phyloP scores from a whole-genome alignment of 1,284 basidiomycete species.

The Agaricales sp. region DNA sequence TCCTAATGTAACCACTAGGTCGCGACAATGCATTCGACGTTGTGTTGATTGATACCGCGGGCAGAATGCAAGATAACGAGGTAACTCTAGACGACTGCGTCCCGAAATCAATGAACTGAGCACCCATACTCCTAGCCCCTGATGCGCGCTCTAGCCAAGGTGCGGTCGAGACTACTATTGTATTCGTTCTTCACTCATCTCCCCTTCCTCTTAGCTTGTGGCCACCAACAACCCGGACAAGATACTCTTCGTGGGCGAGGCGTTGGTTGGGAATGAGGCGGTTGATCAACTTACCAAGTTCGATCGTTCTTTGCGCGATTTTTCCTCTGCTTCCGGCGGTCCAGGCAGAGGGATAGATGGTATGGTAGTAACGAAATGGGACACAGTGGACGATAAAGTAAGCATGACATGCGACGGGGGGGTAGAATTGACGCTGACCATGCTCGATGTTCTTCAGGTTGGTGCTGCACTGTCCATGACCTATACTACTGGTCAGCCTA shows the following conservation, averaged over 20 bases:
- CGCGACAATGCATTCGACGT: constrained; percentile 87
- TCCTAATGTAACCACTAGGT: constrained; percentile 22
- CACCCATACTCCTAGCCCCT: constrained; percentile 47
- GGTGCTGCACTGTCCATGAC: constrained; percentile 96
- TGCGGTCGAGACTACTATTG: constrained; percentile 19
- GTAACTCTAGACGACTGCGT: constrained; percentile 26
- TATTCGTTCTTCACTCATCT: constrained; percentile 4
- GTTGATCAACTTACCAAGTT: constrained; percentile 94
- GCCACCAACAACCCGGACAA: constrained; percentile 90
- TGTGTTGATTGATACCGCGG: constrained; percentile 95
- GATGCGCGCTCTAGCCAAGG: constrained; percentile 97
- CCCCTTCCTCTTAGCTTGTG: constrained; percentile 54
- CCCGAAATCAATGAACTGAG: constrained; percentile 5
- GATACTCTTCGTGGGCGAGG: constrained; percentile 94
- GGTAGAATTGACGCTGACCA: constrained; percentile 5
- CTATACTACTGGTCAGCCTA: constrained; percentile 93
- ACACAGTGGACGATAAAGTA: constrained; percentile 91
- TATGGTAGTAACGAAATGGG: constrained; percentile 96
- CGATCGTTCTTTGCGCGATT: constrained; percentile 84
- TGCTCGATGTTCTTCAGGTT: constrained; percentile 45
- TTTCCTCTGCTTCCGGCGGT: constrained; percentile 62
- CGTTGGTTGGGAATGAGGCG: constrained; percentile 92
- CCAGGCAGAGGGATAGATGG: constrained; percentile 88
- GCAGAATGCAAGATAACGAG: constrained; percentile 98
- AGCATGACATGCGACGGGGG: constrained; percentile 9